Evolutionary conservation across 108 stramenopile genomes (phyloP), one percentile per base, ranked within the genome.

Genomic region (Parietichytrium sp.): DNA sequence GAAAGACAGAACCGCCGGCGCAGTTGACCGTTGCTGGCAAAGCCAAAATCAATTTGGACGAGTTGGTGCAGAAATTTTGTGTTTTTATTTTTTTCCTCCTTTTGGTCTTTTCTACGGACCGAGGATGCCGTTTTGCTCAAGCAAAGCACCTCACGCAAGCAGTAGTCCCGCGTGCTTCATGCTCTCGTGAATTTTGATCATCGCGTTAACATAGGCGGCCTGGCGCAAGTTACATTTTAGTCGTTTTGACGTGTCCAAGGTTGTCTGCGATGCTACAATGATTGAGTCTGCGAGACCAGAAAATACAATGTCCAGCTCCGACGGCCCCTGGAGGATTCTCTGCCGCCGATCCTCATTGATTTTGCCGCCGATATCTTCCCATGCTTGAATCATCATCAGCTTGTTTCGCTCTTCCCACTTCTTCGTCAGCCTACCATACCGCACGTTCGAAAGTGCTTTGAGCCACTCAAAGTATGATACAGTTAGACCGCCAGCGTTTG

Each of bases 381-480:
- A 25, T 29, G 81, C 82, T 12, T 82, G 47, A 26, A 82, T 36
- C 51, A 82, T 80, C 47, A 49, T 18, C 27, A 29, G 48, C 25
- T 80, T 80, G 49, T 16, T 30, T 20, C 82, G 82, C 61, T 82
- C 78, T 29, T 82, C 82, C 82, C 82, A 82, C 72, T 82, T 82
- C 49, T 79, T 82, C 20, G 82, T 82, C 78, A 82, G 38, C 25
- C 82, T 48, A 25, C 82, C 82, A 31, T 77, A 82, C 33, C 82
- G 82, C 54, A 82, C 82, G 50, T 82, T 81, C 49, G 81, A 80
- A 12, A 82, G 55, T 18, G 81, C 45, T 61, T 82, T 82, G 42
- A 82, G 72, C 82, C 82, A 82, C 72, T 82, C 82, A 42, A 82
- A 82, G 82, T 82, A 82, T 16, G 82, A 82, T 26, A 82, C 82